These are phyloP conservation scores for Malassezia furfur DNA, from an alignment of 1,284 basidiomycete genomes.

Conservation along the genomic window DNA sequence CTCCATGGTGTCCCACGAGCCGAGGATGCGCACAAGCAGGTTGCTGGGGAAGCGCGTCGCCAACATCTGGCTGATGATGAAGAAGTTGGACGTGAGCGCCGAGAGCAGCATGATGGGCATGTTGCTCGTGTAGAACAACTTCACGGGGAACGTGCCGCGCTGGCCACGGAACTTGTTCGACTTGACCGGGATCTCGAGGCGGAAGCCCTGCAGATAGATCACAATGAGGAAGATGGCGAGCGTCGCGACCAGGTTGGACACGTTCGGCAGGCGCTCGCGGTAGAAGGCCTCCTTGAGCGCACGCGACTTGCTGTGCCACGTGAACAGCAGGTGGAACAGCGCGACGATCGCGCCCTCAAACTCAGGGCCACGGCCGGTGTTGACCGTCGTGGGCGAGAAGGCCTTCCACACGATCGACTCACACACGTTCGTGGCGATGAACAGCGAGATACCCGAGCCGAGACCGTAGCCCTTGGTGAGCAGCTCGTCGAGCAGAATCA, in stretches of 20 bases:
- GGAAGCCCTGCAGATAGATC: constrained; percentile 97
- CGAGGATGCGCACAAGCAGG: constrained; percentile 77
- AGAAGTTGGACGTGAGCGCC: constrained; percentile 86
- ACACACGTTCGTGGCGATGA: constrained; percentile 99
- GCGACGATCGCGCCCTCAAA: constrained; percentile 95
- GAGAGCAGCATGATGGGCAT: constrained; percentile 99
- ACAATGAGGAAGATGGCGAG: constrained; percentile 82
- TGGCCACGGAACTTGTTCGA: constrained; percentile 91
- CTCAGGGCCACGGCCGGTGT: constrained; percentile 94
- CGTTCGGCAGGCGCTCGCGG: constrained; percentile 88
- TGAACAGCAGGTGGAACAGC: constrained; percentile 94
- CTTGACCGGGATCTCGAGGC: constrained; percentile 97
- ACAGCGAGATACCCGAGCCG: constrained; percentile 93
- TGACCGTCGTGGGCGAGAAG: constrained; percentile 93
- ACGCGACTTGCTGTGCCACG: constrained; percentile 95
- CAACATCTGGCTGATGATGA: constrained; percentile 88
- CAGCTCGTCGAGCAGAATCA: constrained; percentile 94
- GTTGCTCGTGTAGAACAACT: constrained; percentile 97
- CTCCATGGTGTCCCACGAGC: constrained; percentile 93
- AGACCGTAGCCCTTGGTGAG: constrained; percentile 98
- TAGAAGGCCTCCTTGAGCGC: constrained; percentile 97
- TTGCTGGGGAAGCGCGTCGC: constrained; percentile 82
- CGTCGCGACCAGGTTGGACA: constrained; percentile 94
- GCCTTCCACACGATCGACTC: constrained; percentile 99
- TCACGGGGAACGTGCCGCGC: constrained; percentile 87